Evolutionary conservation across 768 basidiomycete genomes (phyloP).

Genomic region (Arthromyces matolae): DNA sequence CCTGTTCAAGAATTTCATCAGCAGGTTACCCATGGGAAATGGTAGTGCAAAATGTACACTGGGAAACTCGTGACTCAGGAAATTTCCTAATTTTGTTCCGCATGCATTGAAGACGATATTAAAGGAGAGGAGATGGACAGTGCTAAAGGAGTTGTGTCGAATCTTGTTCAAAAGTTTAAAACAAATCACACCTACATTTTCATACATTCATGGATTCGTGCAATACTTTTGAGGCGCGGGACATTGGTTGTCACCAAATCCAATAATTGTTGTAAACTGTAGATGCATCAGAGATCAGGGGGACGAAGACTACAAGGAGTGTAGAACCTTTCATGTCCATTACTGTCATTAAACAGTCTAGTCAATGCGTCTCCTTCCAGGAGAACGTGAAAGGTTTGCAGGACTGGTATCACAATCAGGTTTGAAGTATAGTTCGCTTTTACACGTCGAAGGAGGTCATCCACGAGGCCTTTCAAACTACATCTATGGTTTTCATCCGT

Average conservation of each 20-base stretch:
- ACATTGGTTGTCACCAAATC: constrained; percentile 59
- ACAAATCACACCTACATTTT: constrained; percentile 54
- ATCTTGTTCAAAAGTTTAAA: neutral
- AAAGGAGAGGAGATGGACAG: constrained; percentile 60
- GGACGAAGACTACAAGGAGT: neutral
- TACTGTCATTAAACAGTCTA: constrained; percentile 39
- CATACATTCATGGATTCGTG: constrained; percentile 77
- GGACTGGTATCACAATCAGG: constrained; percentile 72
- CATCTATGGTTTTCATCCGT: constrained; percentile 32
- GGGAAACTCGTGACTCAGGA: constrained; percentile 79
- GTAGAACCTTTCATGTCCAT: constrained; percentile 50
- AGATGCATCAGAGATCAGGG: constrained; percentile 6
- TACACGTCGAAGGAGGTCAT: constrained; percentile 55
- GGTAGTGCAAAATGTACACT: constrained; percentile 45
- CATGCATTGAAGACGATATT: constrained; percentile 41
- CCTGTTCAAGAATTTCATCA: constrained; percentile 37
- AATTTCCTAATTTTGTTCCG: constrained; percentile 46
- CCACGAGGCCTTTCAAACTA: constrained; percentile 46
- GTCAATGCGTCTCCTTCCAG: constrained; percentile 64
- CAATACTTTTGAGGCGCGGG: constrained; percentile 73
- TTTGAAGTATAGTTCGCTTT: constrained; percentile 59
- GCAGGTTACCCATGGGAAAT: neutral
- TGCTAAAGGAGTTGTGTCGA: constrained; percentile 38
- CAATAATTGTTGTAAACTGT: constrained; percentile 54
- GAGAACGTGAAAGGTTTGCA: constrained; percentile 72